These are phyloP conservation scores for Trametes cingulata DNA, from an alignment of 768 basidiomycete genomes.

Conservation along the genomic window DNA sequence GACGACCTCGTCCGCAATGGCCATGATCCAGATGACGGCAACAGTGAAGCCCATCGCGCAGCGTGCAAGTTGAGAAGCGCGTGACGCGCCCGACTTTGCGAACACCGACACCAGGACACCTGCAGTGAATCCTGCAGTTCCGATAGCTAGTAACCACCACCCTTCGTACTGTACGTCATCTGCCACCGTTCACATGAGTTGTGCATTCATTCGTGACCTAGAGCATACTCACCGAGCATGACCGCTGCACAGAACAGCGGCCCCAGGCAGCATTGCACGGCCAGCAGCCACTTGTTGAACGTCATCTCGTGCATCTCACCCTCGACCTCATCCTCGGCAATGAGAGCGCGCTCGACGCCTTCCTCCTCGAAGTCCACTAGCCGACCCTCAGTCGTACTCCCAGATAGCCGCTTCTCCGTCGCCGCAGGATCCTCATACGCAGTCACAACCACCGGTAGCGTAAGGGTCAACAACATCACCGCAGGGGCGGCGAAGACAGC, in stretches of 20 bases:
- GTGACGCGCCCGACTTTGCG: slow-evolving; percentile 57
- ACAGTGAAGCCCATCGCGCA: slow-evolving; percentile 92
- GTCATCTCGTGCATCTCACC: slow-evolving; percentile 65
- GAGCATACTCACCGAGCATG: slow-evolving; percentile 69
- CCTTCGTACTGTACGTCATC: slow-evolving; percentile 46
- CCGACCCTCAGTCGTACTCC: slow-evolving; percentile 38
- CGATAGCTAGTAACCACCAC: slow-evolving; percentile 57
- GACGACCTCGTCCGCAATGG: slow-evolving; percentile 95
- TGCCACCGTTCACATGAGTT: no score
- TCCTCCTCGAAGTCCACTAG: slow-evolving; percentile 78
- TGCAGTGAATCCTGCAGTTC: slow-evolving; percentile 53
- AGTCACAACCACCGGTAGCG: slow-evolving; percentile 85
- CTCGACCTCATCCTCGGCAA: slow-evolving; percentile 73
- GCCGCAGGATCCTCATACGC: slow-evolving; percentile 41
- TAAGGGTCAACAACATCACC: slow-evolving; percentile 81
- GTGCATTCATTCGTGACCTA: no score
- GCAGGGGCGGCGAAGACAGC: slow-evolving; percentile 85
- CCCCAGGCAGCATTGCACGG: slow-evolving; percentile 78
- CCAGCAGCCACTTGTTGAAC: slow-evolving; percentile 84
- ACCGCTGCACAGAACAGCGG: slow-evolving; percentile 77
- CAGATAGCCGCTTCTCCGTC: slow-evolving; percentile 39
- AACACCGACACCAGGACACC: slow-evolving; percentile 60
- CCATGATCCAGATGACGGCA: slow-evolving; percentile 97
- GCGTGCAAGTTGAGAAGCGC: slow-evolving; percentile 61
- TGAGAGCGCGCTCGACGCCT: slow-evolving; percentile 63